Evolutionary conservation across 2,329 filamentous ascomycete species (phyloP).

Genomic region (Anisogramma anomala): DNA sequence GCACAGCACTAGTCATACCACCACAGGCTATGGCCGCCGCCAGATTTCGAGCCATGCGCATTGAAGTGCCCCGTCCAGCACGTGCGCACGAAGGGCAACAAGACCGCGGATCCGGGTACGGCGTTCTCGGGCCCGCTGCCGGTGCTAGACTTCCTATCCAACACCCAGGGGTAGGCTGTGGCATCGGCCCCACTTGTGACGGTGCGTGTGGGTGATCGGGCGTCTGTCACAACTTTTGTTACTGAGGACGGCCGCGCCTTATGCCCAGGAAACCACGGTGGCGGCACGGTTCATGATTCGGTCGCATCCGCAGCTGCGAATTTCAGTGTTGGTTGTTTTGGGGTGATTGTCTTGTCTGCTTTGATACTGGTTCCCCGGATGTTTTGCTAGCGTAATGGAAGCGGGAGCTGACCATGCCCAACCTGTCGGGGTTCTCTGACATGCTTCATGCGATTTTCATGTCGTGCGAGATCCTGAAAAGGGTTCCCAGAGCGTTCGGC

Average conservation of each 20-base stretch:
- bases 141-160: slow-evolving; percentile 1
- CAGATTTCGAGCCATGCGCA: not conserved
- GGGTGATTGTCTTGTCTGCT: too few relatives aligned
- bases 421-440: too few relatives aligned
- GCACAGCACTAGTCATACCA: not conserved
- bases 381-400: too few relatives aligned
- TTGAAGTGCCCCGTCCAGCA: slow-evolving; percentile 4
- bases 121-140: slow-evolving; percentile 1
- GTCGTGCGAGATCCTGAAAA: too few relatives aligned
- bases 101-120: not conserved
- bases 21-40: not conserved
- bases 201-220: not conserved
- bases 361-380: too few relatives aligned
- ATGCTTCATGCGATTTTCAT: too few relatives aligned
- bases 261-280: too few relatives aligned
- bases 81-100: slow-evolving; percentile 5
- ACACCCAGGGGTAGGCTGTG: not conserved
- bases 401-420: too few relatives aligned
- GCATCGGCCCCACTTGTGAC: not conserved
- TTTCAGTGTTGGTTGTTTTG: too few relatives aligned
- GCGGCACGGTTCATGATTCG: too few relatives aligned
- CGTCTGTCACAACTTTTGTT: not conserved
- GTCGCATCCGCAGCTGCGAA: too few relatives aligned
- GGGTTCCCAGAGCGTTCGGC: too few relatives aligned
- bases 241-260: not conserved